Evolutionary conservation across 164 flowering plant species (phyloP), one percentile per base, ranked within the genome.

Genomic region (Tetracentron sinense): DNA sequence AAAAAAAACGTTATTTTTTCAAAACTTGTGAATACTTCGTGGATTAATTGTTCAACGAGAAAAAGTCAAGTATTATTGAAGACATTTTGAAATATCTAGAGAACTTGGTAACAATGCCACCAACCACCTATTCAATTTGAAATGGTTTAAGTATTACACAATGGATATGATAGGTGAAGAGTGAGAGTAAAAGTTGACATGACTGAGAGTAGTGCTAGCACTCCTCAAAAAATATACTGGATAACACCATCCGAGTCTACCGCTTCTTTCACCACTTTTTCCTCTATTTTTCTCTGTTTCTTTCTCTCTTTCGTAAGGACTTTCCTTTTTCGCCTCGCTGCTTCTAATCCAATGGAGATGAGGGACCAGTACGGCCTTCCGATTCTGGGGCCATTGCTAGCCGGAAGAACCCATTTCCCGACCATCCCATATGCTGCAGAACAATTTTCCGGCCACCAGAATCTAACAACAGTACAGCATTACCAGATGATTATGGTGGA

Each of bases 181-280:
- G 42, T 62, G 60, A 58, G 44, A 47, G 44, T 29, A 42, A 29
- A 48, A 54, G 49, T 21, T 26, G 11, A 21, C 0, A 47, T 5
- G 29, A 21, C 15, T 54, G 77, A n/a, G n/a, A n/a, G n/a, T n/a
- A n/a, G n/a, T n/a, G n/a, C n/a, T n/a, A n/a, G n/a, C n/a, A n/a
- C n/a, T n/a, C n/a, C n/a, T n/a, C n/a, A n/a, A n/a, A n/a, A n/a
- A n/a, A n/a, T n/a, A n/a, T n/a, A n/a, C n/a, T 80, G 81, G 71
- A 79, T 84, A 79, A 88, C 95, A 90, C 85, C 90, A 90, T 90
- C 96, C 92, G 90, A 73, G 51, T 80, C 88, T 82, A 72, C 75
- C 91, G 87, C 91, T 77, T 67, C 70, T 48, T 51, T 54, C 75
- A 14, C 42, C 26, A 17, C 55, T 48, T 16, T 56, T 60, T 62